Conservation (phyloP, 2,329 filamentous ascomycete species). For the Sclerotiophoma versabilis region DNA sequence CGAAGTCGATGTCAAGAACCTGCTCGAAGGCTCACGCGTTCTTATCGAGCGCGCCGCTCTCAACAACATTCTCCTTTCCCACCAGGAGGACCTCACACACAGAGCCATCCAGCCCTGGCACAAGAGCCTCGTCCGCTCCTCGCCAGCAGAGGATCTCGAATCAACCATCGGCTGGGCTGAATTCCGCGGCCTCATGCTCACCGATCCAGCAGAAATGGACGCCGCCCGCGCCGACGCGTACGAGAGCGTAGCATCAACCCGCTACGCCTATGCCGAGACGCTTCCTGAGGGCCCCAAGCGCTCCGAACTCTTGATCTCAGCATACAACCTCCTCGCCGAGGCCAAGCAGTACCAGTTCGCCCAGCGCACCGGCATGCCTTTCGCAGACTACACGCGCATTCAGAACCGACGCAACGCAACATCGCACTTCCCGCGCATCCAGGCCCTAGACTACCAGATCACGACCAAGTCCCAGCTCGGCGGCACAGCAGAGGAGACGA, state of each 20-base stretch:
- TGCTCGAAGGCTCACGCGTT: constrained; percentile 83
- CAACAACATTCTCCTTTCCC: constrained; percentile 68
- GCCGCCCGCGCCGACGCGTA: constrained; percentile 33
- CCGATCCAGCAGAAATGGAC: constrained; percentile 27
- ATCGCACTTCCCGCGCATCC: constrained; percentile 22
- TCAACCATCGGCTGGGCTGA: constrained; percentile 37
- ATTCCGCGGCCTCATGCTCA: constrained; percentile 34
- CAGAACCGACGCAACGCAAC: constrained; percentile 1
- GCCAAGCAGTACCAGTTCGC: constrained; percentile 36
- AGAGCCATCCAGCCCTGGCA: constrained; percentile 30
- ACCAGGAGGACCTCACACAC: constrained; percentile 41
- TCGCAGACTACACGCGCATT: constrained; percentile 21
- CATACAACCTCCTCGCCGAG: constrained; percentile 40
- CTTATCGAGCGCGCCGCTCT: constrained; percentile 86
- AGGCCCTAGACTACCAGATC: constrained; percentile 30
- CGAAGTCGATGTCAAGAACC: constrained; percentile 95
- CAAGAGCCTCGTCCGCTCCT: constrained; percentile 26
- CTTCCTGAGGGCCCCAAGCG: constrained; percentile 30
- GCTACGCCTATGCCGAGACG: constrained; percentile 30
- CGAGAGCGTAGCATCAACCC: constrained; percentile 32
- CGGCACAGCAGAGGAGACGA: constrained; percentile 18
- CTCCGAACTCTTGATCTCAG: constrained; percentile 29
- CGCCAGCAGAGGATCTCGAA: constrained; percentile 31
- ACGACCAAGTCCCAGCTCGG: constrained; percentile 25
- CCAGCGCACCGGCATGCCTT: constrained; percentile 29